Base-by-base conservation (phyloP, 208 protist genomes). In the Crithidia mellificae region DNA sequence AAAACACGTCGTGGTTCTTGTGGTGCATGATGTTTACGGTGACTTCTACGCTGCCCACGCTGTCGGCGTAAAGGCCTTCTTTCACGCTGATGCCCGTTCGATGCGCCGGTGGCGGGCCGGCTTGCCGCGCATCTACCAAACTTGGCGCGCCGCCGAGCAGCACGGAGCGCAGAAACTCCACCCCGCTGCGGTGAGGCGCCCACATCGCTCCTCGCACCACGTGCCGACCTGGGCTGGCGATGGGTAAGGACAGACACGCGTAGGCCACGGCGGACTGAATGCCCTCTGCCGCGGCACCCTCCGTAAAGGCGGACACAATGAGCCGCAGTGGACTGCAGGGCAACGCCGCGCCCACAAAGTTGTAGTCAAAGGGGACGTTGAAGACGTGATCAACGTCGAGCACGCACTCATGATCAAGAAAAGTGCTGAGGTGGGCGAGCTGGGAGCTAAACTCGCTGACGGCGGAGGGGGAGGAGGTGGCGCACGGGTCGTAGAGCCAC, bases 201-300 rank as follows among this genome's bases (percentile, higher is more conserved):
- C 88, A 93, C 67, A 93, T 63, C 36, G 61, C 77, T 7, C 65
- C 77, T 17, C 44, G 29, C 4, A 90, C 0, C 38, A 52, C 22
- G 73, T 91, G 85, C 1, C 63, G 51, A 1, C 88, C 88, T 0
- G 88, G 85, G 9, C 57, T 66, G 15, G 59, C 72, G 29, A 80
- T 72, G 19, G 85, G 81, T 6, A 93, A 63, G 17, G 78, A 61
- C 20, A 90, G 39, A 47, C 72, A 77, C n/a, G 71, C 63, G 76
- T 93, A 93, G 6, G 81, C 88, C 12, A 85, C 80, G 8, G 83
- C 70, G 2, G 80, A 69, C 77, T 91, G 85, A n/a, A 78, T 70
- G 9, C 73, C 80, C 19, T 43, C 68, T n/a, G 46, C 74, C 8
- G 74, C 76, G 11, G 53, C 36, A 30, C 85, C 78, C 44, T 87